Evolutionary conservation across 495 filamentous ascomycete genomes (phyloP), one percentile per base, ranked within the genome.

Genomic region (Corynascus novoguineensis): DNA sequence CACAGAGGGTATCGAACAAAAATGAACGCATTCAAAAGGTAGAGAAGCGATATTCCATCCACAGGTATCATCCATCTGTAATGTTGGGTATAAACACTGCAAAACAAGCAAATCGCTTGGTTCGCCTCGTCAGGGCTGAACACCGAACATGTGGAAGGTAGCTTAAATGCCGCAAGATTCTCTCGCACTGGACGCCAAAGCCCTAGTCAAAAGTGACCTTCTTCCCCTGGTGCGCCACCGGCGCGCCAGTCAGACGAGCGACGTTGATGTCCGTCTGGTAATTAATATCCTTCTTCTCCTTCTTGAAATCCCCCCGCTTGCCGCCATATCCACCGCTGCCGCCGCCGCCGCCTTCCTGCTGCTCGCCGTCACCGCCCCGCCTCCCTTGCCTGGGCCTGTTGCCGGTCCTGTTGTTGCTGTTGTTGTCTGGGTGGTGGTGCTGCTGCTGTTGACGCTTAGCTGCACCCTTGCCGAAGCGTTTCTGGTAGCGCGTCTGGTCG

Each of bases 401-500:
- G 25, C 24, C 41, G n/a, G 45, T 47, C 50, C 52, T 53, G 41
- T 49, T 63, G 29, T 17, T 56, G 32, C 11, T 56, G 7, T 27
- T 45, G 46, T 46, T n/a, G n/a, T n/a, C n/a, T n/a, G n/a, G n/a
- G 45, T 47, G 47, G 50, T 53, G 41, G 46, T 63, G 29, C 14
- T 56, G 32, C 11, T 56, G 7, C 19, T 50, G 45, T 21, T 50
- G 55, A 27, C 40, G 46, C 47, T 40, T 62, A 40, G 58, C 55
- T 6, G 61, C 67, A 28, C 85, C 86, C 70, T 89, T 90, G 45
- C 90, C 88, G 71, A 87, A 97, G 10, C 93, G 83, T 75, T 97
- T 97, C 73, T 90, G 88, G 70, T 99, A 97, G 41, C 93, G 75
- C 25, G 83, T 81, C 52, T 84, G 80, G 38, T 91, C 82, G 67